Evolutionary conservation across 352 stramenopile genomes (phyloP).

Genomic region (Globisporangium barbulae): DNA sequence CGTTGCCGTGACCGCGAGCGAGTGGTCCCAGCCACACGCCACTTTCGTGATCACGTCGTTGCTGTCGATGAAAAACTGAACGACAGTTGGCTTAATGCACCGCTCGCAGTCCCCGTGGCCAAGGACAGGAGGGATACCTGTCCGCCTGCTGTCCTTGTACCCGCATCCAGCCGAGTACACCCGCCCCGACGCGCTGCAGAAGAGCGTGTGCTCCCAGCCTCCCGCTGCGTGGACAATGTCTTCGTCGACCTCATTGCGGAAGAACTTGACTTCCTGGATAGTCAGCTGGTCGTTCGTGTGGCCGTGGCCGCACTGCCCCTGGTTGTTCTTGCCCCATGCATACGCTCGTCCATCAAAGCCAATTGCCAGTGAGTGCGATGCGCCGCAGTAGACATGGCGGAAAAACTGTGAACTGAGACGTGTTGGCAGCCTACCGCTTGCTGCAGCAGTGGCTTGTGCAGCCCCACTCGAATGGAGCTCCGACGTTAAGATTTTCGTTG

Average conservation of each 20-base stretch:
- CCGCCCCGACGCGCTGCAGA: constrained; percentile 55
- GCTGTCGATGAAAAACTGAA: constrained; percentile 48
- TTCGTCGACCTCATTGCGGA: constrained; percentile 46
- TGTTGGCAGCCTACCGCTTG: not conserved
- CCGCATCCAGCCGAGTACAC: constrained; percentile 77
- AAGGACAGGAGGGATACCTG: constrained; percentile 76
- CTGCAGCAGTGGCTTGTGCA: not conserved
- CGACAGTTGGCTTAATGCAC: constrained; percentile 48
- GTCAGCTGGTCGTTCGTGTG: constrained; percentile 72
- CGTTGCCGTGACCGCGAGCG: constrained; percentile 54
- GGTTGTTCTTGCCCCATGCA: constrained; percentile 85
- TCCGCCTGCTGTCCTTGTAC: constrained; percentile 83
- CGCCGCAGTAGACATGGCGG: constrained; percentile 60
- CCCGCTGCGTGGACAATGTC: constrained; percentile 50
- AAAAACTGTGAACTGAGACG: constrained; percentile 13
- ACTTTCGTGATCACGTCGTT: constrained; percentile 63
- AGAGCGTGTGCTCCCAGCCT: constrained; percentile 83
- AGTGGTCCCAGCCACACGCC: constrained; percentile 82
- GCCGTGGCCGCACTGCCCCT: constrained; percentile 78
- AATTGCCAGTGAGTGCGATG: constrained; percentile 73
- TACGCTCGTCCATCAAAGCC: constrained; percentile 51
- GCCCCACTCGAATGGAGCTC: not conserved
- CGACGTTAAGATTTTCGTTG: constrained; percentile 23
- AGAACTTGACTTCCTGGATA: constrained; percentile 52
- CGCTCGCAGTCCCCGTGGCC: constrained; percentile 71